phyloP scores from a whole-genome alignment of 2,329 filamentous ascomycete species.

The Aspergillus pseudoglaucus region DNA sequence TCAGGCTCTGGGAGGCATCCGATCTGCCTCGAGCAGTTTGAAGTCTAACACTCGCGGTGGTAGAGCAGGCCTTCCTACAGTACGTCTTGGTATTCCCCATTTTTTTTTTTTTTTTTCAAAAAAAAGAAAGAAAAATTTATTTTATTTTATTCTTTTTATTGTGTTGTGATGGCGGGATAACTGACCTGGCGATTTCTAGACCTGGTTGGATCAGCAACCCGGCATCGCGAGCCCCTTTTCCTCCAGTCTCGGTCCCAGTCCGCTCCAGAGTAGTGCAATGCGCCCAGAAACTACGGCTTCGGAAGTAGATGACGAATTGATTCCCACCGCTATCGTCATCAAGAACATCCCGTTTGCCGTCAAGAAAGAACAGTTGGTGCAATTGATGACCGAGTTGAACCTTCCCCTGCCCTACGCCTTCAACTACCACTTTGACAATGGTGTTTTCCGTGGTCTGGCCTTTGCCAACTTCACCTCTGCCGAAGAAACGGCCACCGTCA shows the following conservation, averaged over 20 bases:
- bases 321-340: conserved; percentile 96
- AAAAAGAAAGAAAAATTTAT: too few relatives aligned
- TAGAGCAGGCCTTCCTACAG: conserved; percentile 62
- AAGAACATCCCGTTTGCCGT: conserved; percentile 99
- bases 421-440: conserved; percentile 99
- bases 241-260: conserved; percentile 34
- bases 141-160: too few relatives aligned
- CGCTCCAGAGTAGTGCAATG: conserved; percentile 35
- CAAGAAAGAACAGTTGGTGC: conserved; percentile 89
- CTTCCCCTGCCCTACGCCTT: conserved; percentile 95
- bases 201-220: conserved; percentile 56
- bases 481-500: conserved; percentile 87
- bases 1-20: conserved; percentile 58
- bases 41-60: conserved; percentile 49
- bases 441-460: conserved; percentile 88
- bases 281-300: conserved; percentile 36
- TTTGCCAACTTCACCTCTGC: conserved; percentile 98
- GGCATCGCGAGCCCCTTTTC: conserved; percentile 43
- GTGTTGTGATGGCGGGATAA: too few relatives aligned
- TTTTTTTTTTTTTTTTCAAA: too few relatives aligned
- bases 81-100: conserved; percentile 46
- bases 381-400: conserved; percentile 89
- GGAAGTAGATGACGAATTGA: conserved; percentile 68
- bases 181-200: conserved; percentile 36
- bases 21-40: conserved; percentile 50